These are phyloP conservation scores for Epithele typhae DNA, from an alignment of 768 basidiomycete species.

Conservation along the genomic window DNA sequence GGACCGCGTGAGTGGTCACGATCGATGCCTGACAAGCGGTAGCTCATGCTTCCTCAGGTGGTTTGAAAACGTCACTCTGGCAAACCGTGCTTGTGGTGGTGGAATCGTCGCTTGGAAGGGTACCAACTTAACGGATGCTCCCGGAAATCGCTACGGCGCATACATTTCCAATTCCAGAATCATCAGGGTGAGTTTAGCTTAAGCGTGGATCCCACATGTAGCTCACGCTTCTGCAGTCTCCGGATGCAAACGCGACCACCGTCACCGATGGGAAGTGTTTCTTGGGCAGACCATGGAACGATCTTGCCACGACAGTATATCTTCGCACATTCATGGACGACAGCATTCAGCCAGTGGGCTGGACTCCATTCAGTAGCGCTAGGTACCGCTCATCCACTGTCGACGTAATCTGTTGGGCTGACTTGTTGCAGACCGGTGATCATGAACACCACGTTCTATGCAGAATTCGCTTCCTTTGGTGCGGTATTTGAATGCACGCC, in stretches of 20 bases:
- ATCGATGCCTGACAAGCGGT: not conserved
- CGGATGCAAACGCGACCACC: slow-evolving; percentile 50
- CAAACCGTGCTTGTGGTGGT: slow-evolving; percentile 62
- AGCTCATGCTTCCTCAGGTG: slow-evolving; percentile 33
- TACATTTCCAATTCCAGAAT: slow-evolving; percentile 53
- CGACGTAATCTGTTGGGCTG: not conserved
- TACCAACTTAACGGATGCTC: slow-evolving; percentile 47
- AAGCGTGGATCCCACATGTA: not conserved
- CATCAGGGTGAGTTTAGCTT: slow-evolving; percentile 34
- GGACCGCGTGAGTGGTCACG: slow-evolving; percentile 48
- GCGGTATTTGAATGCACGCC: too few species aligned
- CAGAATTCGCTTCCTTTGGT: slow-evolving; percentile 55
- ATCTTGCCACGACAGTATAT: slow-evolving; percentile 49
- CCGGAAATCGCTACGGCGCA: slow-evolving; percentile 48
- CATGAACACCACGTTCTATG: slow-evolving; percentile 52
- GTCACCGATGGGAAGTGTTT: slow-evolving; percentile 43
- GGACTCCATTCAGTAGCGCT: slow-evolving; percentile 41
- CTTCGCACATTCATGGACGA: slow-evolving; percentile 56
- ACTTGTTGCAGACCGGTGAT: slow-evolving; percentile 36
- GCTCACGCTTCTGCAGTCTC: slow-evolving; percentile 38
- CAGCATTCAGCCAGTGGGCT: slow-evolving; percentile 47
- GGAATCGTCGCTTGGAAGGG: slow-evolving; percentile 66
- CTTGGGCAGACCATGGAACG: slow-evolving; percentile 67
- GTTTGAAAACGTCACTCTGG: slow-evolving; percentile 54
- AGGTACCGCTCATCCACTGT: slow-evolving; percentile 32